phyloP scores from a whole-genome alignment of 129 eudicot species.

The Scalesia atractyloides region DNA sequence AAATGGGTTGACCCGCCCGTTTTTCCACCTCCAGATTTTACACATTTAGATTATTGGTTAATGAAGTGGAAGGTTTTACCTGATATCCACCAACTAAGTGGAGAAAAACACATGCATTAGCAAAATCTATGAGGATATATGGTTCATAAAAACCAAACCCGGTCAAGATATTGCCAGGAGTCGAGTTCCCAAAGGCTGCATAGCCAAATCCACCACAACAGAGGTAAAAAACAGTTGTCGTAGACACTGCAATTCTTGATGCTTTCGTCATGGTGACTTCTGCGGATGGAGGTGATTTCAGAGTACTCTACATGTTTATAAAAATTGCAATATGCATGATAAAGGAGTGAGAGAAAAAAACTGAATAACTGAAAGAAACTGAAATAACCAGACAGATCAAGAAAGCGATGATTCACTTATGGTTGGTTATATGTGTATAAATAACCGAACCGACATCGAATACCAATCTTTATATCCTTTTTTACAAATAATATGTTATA shows the following conservation, averaged over 20 bases:
- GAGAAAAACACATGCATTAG: conserved; percentile 76
- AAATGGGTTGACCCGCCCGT: background rate
- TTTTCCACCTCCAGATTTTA: background rate
- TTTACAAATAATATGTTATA: too few relatives aligned
- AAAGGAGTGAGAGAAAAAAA: background rate
- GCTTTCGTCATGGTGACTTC: conserved; percentile 73
- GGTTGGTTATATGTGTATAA: too few relatives aligned
- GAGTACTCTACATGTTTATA: conserved; percentile 53
- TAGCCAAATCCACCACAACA: conserved; percentile 86
- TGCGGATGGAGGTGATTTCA: conserved; percentile 67
- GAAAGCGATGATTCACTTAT: too few relatives aligned
- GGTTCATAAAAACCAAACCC: conserved; percentile 94
- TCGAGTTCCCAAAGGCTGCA: conserved; percentile 76
- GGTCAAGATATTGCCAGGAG: conserved; percentile 85
- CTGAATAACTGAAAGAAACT: too few relatives aligned
- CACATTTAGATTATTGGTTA: background rate
- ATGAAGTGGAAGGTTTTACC: conserved; percentile 38
- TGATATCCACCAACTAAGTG: conserved; percentile 90
- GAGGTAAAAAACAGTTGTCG: conserved; percentile 69
- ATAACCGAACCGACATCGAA: too few relatives aligned
- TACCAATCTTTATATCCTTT: too few relatives aligned
- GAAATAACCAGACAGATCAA: too few relatives aligned
- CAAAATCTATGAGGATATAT: conserved; percentile 73
- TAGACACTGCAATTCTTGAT: conserved; percentile 46
- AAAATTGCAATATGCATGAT: conserved; percentile 3